Evolutionary conservation across 2,329 filamentous ascomycete genomes (phyloP), one percentile per base, ranked within the genome.

Genomic region (Aspergillus sp.): DNA sequence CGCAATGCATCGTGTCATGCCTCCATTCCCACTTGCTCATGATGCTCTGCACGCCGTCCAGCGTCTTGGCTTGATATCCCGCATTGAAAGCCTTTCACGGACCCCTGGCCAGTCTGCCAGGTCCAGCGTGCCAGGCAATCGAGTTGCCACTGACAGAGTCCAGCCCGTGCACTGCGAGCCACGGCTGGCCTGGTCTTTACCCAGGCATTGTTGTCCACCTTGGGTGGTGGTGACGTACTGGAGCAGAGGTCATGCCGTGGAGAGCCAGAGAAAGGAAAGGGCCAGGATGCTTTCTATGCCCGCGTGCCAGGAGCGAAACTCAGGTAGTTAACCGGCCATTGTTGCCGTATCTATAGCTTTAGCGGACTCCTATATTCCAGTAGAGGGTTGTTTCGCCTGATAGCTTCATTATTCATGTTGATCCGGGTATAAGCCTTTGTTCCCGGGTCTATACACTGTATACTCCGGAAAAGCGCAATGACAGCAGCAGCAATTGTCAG

Each of bases 151-250:
- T 63, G 39, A 66, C 54, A 7, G 59, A 62, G 54, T 66, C 61
- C 5, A 74, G 52, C 4, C 66, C 3, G 70, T 71, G 61, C 72
- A 74, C 57, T 75, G 72, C 35, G 52, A 62, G 47, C 72, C 72
- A 39, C 51, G 55, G 28, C 54, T 50, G 12, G 66, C 68, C 27
- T 65, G 48, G 9, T 49, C 56, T 40, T 64, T 44, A 28, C 73
- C 75, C 75, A 78, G 52, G 76, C 73, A 62, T 78, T 72, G 57
- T 78, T 74, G 63, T 76, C 60, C 63, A 32, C 68, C 69, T 0
- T 64, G 66, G 1, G 58, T 54, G 9, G 62, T 46, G 4, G 65
- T 63, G 35, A 58, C 71, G 51, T 60, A 75, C 50, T 69, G 61
- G 10, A 63, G 48, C 73, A 75, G 55, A 59, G 59, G 44, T 64